phyloP scores from a whole-genome alignment of 305 asterid genomes.

The Fraxinus latifolia region DNA sequence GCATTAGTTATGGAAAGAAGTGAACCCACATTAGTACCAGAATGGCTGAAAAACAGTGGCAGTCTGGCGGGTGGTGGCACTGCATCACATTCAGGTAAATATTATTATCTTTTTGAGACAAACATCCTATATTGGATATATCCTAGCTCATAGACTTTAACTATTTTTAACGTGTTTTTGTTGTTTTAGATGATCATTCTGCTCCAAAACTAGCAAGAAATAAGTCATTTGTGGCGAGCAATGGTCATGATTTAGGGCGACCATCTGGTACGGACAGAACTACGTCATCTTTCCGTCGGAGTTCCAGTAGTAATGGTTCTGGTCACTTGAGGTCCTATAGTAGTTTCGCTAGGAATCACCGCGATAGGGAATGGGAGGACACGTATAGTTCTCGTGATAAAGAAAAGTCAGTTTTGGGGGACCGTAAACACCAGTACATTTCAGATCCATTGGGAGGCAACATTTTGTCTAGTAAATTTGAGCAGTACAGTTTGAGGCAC shows the following conservation, averaged over 20 bases:
- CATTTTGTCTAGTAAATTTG: slow-evolving; percentile 41
- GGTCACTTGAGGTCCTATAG: slow-evolving; percentile 53
- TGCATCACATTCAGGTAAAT: slow-evolving; percentile 54
- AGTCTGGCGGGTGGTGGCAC: slow-evolving; percentile 45
- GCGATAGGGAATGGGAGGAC: slow-evolving; percentile 51
- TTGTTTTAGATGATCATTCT: slow-evolving; percentile 52
- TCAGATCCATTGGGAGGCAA: slow-evolving; percentile 39
- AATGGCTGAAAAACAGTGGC: slow-evolving; percentile 77
- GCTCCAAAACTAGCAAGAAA: slow-evolving; percentile 50
- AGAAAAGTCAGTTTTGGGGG: slow-evolving; percentile 44
- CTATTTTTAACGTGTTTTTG: slow-evolving; percentile 10
- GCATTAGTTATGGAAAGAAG: slow-evolving; percentile 65
- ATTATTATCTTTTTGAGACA: neutral
- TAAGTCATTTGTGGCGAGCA: slow-evolving; percentile 52
- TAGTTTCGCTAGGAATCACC: slow-evolving; percentile 59
- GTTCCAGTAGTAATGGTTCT: slow-evolving; percentile 61
- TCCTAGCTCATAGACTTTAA: neutral
- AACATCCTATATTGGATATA: slow-evolving; percentile 2
- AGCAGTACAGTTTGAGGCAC: slow-evolving; percentile 62
- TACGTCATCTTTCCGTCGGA: slow-evolving; percentile 56
- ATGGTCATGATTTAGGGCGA: slow-evolving; percentile 55
- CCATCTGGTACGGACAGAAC: slow-evolving; percentile 57
- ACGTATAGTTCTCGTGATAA: slow-evolving; percentile 41
- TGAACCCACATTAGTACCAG: slow-evolving; percentile 83
- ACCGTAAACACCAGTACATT: slow-evolving; percentile 39